These are phyloP conservation scores for Amanita exitialis DNA, from an alignment of 768 basidiomycete species.

Conservation along the genomic window DNA sequence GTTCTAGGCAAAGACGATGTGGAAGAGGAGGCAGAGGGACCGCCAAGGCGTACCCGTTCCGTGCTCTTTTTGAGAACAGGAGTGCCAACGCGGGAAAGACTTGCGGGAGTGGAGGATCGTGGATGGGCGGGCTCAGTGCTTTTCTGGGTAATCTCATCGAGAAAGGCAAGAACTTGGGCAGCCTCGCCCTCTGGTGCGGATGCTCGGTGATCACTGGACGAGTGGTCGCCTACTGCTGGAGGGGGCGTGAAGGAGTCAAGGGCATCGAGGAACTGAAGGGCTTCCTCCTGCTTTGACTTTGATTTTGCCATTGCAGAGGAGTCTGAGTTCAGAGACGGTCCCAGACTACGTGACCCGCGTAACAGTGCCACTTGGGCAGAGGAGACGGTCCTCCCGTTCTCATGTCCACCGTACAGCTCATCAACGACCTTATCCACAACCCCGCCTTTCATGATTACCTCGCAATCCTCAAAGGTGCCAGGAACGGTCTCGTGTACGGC, in stretches of 20 bases:
- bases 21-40: slow-evolving; percentile 35
- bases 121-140: slow-evolving; percentile 56
- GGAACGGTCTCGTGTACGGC: slow-evolving; percentile 85
- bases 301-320: slow-evolving; percentile 41
- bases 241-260: slow-evolving; percentile 69
- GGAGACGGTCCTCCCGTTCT: too few relatives aligned
- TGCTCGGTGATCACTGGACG: slow-evolving; percentile 10
- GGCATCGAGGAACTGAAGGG: slow-evolving; percentile 87
- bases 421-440: slow-evolving; percentile 43
- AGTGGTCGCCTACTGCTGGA: slow-evolving; percentile 9
- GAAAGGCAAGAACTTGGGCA: slow-evolving; percentile 77
- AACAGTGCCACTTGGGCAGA: background rate
- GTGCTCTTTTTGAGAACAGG: slow-evolving; percentile 68
- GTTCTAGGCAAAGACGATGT: slow-evolving; percentile 26
- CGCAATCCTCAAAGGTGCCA: slow-evolving; percentile 88
- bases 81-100: slow-evolving; percentile 52
- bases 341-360: background rate
- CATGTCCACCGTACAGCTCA: slow-evolving; percentile 18
- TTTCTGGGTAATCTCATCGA: slow-evolving; percentile 93
- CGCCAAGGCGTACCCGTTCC: slow-evolving; percentile 63
- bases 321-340: slow-evolving; percentile 17
- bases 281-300: slow-evolving; percentile 81
- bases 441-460: slow-evolving; percentile 86
- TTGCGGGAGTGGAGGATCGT: slow-evolving; percentile 31
- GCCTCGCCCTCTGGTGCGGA: slow-evolving; percentile 48